Evolutionary conservation across 2,329 filamentous ascomycete species (phyloP).

Genomic region (Penicillium paneum): DNA sequence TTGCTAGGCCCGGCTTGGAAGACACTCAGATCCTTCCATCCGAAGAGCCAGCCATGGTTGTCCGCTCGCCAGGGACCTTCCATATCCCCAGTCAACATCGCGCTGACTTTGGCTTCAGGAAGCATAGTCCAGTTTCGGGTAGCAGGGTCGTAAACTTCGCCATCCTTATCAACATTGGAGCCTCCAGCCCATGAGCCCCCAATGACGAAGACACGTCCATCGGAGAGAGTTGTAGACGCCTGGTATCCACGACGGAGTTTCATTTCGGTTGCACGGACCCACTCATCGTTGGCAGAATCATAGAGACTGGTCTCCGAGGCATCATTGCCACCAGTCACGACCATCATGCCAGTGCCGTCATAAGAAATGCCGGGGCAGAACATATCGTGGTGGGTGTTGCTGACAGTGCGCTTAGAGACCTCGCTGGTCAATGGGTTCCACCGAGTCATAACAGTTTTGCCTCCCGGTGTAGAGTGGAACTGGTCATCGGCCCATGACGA

Average conservation of each 20-base stretch:
- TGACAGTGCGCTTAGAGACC: conserved; percentile 16
- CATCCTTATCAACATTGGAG: conserved; percentile 49
- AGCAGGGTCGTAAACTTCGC: conserved; percentile 52
- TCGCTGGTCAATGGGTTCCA: conserved; percentile 9
- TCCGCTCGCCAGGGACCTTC: conserved; percentile 44
- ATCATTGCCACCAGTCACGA: conserved; percentile 55
- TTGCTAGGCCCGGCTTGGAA: conserved; percentile 57
- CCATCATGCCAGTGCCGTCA: conserved; percentile 48
- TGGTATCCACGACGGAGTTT: conserved; percentile 53
- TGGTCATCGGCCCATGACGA: conserved; percentile 16
- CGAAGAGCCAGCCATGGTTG: conserved; percentile 56
- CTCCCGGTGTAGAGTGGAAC: conserved; percentile 15
- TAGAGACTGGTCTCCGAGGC: conserved; percentile 50
- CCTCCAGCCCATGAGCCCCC: conserved; percentile 57
- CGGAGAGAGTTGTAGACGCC: conserved; percentile 48
- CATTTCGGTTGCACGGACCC: conserved; percentile 44
- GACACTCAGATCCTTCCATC: conserved; percentile 48
- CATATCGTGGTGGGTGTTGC: conserved; percentile 30
- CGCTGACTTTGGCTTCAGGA: conserved; percentile 48
- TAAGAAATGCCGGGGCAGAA: conserved; percentile 49
- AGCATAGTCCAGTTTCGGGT: conserved; percentile 49
- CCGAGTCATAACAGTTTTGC: conserved; percentile 17
- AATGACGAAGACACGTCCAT: conserved; percentile 57
- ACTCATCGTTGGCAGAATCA: conserved; percentile 4
- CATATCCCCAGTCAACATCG: conserved; percentile 42